Evolutionary conservation across 2,329 filamentous ascomycete genomes (phyloP), one percentile per base, ranked within the genome.

Genomic region (Pyricularia pennisetigena): DNA sequence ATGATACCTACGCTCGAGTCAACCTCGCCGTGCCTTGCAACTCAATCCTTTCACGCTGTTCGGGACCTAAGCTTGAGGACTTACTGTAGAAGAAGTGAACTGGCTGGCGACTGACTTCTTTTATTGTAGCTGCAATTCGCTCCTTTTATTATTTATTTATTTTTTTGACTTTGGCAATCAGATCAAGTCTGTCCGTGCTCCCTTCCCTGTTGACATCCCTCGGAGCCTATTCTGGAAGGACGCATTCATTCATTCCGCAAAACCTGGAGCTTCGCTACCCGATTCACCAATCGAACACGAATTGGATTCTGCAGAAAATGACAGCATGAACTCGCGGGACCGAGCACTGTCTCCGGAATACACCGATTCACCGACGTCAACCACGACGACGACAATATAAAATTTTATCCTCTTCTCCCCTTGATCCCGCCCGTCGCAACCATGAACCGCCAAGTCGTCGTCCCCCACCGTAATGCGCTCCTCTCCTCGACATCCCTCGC

Each of bases 281-380:
- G 3, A 9, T 4, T 9, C 10, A 29, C 24, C 10, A 26, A 5
- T 28, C 59, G 12, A 62, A 24, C 24, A 16, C 59, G 10, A 24
- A 62, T 28, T 14, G 24, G 3, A 28, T 29, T 62, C 23, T 57
- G 26, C 63, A 41, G 35, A 32, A 30, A 54, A 67, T 67, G 66
- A 67, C 66, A 59, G 54, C 66, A 35, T 67, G 54, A 67, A 32
- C 66, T 67, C 66, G 66, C 66, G 30, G 66, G 66, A 67, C 49
- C 66, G 66, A 67, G 66, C 35, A 32, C 54, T 59, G 54, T 32
- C 54, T 67, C 66, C 20, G 24, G 7, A 57, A 57, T 57, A 54
- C 30, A 61, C 54, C 26, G 26, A 57, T 28, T 29, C 7, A 32
- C 14, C 66, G 28, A 67, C 28, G 14, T 24, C 49, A 23, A 67